Evolutionary conservation across 768 basidiomycete species (phyloP).

Genomic region (Trametes punicea): DNA sequence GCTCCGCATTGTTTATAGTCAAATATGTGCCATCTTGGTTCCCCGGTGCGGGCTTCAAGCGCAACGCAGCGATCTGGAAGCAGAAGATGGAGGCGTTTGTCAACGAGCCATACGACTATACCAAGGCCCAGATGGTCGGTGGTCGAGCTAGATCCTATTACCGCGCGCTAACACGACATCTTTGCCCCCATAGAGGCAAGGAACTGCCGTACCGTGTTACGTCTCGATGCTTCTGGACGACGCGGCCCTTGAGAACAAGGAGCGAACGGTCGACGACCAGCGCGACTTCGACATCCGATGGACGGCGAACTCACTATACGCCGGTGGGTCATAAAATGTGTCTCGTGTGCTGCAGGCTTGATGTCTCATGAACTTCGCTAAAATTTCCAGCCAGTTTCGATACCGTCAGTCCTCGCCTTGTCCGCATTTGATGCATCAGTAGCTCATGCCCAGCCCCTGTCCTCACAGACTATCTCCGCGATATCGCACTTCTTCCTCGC

Average conservation of each 20-base stretch:
- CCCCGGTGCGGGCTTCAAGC: constrained; percentile 28
- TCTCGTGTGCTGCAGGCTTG: neutral
- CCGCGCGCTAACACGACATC: neutral
- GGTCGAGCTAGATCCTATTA: neutral
- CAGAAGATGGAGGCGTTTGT: constrained; percentile 18
- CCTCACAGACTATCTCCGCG: constrained; percentile 47
- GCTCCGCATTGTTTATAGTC: constrained; percentile 9
- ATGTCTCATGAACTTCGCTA: neutral
- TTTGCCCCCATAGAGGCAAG: constrained; percentile 29
- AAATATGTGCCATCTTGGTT: constrained; percentile 30
- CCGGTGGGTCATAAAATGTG: constrained; percentile 29
- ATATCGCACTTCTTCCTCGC: constrained; percentile 63
- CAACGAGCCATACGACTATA: constrained; percentile 16
- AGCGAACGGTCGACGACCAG: constrained; percentile 28
- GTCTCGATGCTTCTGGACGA: constrained; percentile 55
- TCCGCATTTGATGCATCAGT: neutral
- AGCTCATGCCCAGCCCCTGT: neutral
- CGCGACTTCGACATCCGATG: constrained; percentile 72
- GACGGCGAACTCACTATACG: constrained; percentile 84
- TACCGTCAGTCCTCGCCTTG: constrained; percentile 41
- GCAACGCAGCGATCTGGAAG: constrained; percentile 20
- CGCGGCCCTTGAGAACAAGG: constrained; percentile 28
- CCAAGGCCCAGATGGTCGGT: constrained; percentile 17
- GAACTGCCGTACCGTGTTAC: constrained; percentile 39
- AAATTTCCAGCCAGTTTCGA: constrained; percentile 49